A percentile compares a stretch with the other conserved stretches of the same genome.
Evolutionary conservation across 2,329 filamentous ascomycete genomes (phyloP).

Genomic region (Stagonosporopsis rhizophila): DNA sequence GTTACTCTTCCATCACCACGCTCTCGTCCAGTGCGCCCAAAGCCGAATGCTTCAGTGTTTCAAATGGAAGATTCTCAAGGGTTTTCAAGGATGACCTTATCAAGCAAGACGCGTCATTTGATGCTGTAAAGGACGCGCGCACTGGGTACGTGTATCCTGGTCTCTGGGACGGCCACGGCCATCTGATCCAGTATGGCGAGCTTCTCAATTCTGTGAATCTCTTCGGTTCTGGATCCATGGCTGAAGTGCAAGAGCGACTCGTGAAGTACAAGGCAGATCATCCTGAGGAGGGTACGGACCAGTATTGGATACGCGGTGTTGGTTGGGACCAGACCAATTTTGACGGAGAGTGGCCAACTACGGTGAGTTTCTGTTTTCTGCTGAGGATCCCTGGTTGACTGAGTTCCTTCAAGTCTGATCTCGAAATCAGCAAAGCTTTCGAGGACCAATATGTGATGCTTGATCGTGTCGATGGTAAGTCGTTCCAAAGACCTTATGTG

Average conservation of each 20-base stretch:
- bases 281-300: constrained; percentile 59
- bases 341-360: constrained; percentile 66
- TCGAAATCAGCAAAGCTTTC: constrained; percentile 62
- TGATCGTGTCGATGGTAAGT: constrained; percentile 66
- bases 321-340: constrained; percentile 75
- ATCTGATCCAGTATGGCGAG: constrained; percentile 71
- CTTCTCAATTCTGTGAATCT: constrained; percentile 71
- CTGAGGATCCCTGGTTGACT: neutral
- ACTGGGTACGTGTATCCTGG: constrained; percentile 68
- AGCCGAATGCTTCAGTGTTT: constrained; percentile 64
- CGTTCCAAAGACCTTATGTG: neutral
- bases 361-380: neutral
- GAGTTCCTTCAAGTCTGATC: constrained; percentile 57
- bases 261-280: constrained; percentile 59
- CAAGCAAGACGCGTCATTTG: constrained; percentile 33
- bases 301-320: constrained; percentile 70
- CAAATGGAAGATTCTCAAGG: constrained; percentile 59
- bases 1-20: constrained; percentile 56
- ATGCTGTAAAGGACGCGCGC: constrained; percentile 41
- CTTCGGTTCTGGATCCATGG: constrained; percentile 64
- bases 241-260: constrained; percentile 63
- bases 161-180: constrained; percentile 75
- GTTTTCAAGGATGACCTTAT: constrained; percentile 50
- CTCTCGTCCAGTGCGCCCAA: constrained; percentile 48
- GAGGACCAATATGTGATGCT: constrained; percentile 70